Percentiles rank a stretch among this genome's conserved stretches.
Evolutionary conservation across 1,139 yeast species (phyloP).

Genomic region (Debaryomyces psychrophilus): DNA sequence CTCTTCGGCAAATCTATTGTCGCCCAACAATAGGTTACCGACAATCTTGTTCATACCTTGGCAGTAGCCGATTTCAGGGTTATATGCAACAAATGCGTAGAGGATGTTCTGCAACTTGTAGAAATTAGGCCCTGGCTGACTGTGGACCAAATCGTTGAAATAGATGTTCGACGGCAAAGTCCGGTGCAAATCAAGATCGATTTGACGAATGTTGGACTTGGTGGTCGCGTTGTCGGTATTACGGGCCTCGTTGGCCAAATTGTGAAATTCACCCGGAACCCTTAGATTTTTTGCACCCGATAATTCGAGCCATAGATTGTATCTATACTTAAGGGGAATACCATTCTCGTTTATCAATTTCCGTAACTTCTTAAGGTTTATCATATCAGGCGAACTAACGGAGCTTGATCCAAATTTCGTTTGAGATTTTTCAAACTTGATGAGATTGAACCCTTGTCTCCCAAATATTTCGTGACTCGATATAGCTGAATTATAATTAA

Average conservation of each 20-base stretch:
- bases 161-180: constrained; percentile 61
- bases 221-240: constrained; percentile 22
- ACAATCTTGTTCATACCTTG: constrained; percentile 68
- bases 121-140: constrained; percentile 59
- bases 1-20: constrained; percentile 42
- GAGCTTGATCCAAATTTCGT: not conserved
- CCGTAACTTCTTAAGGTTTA: constrained; percentile 28
- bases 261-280: constrained; percentile 55
- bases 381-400: constrained; percentile 7
- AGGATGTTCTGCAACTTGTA: constrained; percentile 51
- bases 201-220: constrained; percentile 49
- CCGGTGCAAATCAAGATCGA: constrained; percentile 56
- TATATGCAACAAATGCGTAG: constrained; percentile 55
- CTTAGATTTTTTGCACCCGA: constrained; percentile 52
- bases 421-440: constrained; percentile 19
- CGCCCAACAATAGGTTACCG: constrained; percentile 49
- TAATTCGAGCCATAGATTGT: constrained; percentile 57
- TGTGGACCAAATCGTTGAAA: constrained; percentile 41
- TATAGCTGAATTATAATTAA: not conserved
- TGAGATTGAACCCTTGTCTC: constrained; percentile 35
- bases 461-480: constrained; percentile 39
- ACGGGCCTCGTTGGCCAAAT: constrained; percentile 19
- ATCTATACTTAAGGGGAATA: constrained; percentile 52
- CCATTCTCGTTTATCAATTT: constrained; percentile 46
- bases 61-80: constrained; percentile 57